Conservation (phyloP, 768 basidiomycete genomes). For the Pisolithus microcarpus region DNA sequence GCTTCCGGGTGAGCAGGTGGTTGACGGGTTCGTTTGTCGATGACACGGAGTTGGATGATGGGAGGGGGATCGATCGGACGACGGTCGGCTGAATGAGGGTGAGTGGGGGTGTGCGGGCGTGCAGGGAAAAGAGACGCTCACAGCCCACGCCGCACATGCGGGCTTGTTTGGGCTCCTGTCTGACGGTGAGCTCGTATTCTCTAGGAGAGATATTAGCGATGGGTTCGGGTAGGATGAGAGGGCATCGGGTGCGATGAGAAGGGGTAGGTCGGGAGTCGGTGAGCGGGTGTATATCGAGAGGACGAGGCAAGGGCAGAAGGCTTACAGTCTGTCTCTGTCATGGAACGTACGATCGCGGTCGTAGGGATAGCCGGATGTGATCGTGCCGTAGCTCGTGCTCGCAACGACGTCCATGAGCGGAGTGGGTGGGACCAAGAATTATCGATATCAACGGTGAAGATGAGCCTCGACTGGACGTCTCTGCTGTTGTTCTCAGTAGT, state of each 20-base stretch:
- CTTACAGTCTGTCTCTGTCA: constrained; percentile 35
- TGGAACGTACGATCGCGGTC: constrained; percentile 21
- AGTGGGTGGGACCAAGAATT: not conserved
- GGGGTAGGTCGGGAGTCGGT: not conserved
- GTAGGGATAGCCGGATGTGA: constrained; percentile 22
- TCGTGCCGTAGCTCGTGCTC: constrained; percentile 18
- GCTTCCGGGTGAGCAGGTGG: constrained; percentile 25
- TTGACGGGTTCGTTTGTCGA: constrained; percentile 48
- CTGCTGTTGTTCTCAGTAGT: too few relatives aligned
- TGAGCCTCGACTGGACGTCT: not conserved
- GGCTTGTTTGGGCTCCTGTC: constrained; percentile 89
- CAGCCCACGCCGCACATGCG: constrained; percentile 88
- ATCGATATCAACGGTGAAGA: not conserved
- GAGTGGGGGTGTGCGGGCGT: constrained; percentile 1
- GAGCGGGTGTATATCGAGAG: not conserved
- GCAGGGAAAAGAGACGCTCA: constrained; percentile 39
- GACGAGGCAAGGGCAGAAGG: constrained; percentile 7
- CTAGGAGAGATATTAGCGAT: constrained; percentile 33
- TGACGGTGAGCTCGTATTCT: constrained; percentile 77
- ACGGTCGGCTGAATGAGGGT: constrained; percentile 62
- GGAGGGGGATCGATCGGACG: constrained; percentile 95
- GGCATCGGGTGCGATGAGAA: not conserved
- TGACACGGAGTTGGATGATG: constrained; percentile 88
- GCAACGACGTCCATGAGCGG: constrained; percentile 18
- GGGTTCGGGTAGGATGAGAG: not conserved